These are phyloP conservation scores for Vanrija sp. DNA, from an alignment of 1,284 basidiomycete genomes.

Conservation along the genomic window DNA sequence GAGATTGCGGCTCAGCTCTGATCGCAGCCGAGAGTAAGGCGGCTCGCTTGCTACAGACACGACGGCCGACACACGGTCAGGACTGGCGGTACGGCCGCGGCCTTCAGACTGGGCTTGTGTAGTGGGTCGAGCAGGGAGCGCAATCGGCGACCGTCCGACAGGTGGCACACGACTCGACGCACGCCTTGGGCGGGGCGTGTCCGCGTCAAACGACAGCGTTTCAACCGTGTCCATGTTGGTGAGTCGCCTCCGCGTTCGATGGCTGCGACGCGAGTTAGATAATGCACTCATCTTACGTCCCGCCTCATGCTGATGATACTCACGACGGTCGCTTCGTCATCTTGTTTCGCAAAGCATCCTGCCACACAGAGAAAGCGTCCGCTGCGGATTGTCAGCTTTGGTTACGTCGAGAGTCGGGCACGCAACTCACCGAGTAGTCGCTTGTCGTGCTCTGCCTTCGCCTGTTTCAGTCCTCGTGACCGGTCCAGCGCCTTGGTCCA, in stretches of 20 bases:
- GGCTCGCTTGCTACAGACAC: constrained; percentile 34
- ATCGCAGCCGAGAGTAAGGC: constrained; percentile 32
- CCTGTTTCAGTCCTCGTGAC: constrained; percentile 5
- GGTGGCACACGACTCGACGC: no score
- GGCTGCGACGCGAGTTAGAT: constrained; percentile 2
- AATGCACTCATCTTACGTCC: neutral
- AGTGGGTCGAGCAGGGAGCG: no score
- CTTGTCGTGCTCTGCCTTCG: constrained; percentile 9
- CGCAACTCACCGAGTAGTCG: constrained; percentile 26
- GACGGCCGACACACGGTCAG: neutral
- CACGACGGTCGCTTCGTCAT: constrained; percentile 21
- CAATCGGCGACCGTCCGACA: no score
- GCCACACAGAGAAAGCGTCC: constrained; percentile 35
- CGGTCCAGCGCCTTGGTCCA: constrained; percentile 13
- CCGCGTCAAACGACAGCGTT: no score
- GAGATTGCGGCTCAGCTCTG: constrained; percentile 20
- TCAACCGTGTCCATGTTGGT: neutral
- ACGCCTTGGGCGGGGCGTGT: no score
- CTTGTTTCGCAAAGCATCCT: constrained; percentile 22
- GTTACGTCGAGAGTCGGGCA: neutral
- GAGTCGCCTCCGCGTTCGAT: constrained; percentile 18
- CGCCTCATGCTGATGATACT: neutral
- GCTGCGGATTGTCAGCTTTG: constrained; percentile 16
- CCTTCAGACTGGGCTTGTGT: neutral
- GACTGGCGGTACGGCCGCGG: neutral